These are phyloP conservation scores for Calocybe gambosa DNA, from an alignment of 1,284 basidiomycete genomes.

Conservation along the genomic window DNA sequence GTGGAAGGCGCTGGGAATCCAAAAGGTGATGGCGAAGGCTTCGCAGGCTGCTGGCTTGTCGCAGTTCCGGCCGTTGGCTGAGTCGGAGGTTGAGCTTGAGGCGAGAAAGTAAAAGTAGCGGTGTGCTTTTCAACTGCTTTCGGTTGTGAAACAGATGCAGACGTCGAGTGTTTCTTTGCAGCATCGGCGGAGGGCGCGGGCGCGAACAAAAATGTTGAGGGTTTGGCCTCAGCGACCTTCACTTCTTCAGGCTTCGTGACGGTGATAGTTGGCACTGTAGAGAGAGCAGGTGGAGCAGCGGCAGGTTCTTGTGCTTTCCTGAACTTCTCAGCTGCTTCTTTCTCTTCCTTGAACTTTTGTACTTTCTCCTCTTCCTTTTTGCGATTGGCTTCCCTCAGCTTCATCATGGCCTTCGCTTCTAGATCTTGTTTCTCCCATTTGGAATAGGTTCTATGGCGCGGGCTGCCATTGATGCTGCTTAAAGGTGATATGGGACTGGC, in stretches of 20 bases:
- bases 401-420: constrained; percentile 70
- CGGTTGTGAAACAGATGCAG: constrained; percentile 1
- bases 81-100: constrained; percentile 11
- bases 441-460: constrained; percentile 50
- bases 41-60: constrained; percentile 3
- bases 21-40: constrained; percentile 11
- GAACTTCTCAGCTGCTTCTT: constrained; percentile 33
- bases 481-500: constrained; percentile 21
- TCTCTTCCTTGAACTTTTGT: constrained; percentile 35
- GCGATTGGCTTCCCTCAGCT: constrained; percentile 46
- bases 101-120: constrained; percentile 2
- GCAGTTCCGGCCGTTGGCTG: constrained; percentile 5
- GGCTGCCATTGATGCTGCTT: constrained; percentile 46
- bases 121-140: constrained; percentile 8
- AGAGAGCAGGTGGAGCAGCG: constrained; percentile 17
- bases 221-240: constrained; percentile 15
- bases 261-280: constrained; percentile 25
- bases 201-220: constrained; percentile 10
- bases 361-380: constrained; percentile 39
- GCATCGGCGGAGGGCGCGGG: constrained; percentile 10
- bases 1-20: constrained; percentile 8
- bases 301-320: constrained; percentile 33
- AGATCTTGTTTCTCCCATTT: constrained; percentile 81
- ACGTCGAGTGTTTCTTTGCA: constrained; percentile 9
- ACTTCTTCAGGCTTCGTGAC: constrained; percentile 24